Conservation (phyloP, 2,329 filamentous ascomycete genomes). For the Ophiostoma perfectum region DNA sequence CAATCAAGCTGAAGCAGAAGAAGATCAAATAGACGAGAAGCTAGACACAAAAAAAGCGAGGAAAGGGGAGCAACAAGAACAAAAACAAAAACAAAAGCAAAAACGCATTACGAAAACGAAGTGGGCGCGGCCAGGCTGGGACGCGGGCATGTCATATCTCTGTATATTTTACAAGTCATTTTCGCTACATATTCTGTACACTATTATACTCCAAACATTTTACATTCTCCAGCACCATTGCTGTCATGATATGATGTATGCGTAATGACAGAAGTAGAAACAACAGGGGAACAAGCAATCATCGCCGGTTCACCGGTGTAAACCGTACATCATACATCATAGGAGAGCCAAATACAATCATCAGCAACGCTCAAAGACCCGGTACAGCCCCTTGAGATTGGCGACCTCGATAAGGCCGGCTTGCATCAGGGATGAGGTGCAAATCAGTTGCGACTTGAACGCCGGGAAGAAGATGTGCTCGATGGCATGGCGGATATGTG, state of each 20-base stretch:
- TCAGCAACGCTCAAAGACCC: constrained; percentile 89
- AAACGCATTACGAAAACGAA: constrained; percentile 4
- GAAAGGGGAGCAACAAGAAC: background rate
- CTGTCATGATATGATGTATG: no score
- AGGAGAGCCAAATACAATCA: background rate
- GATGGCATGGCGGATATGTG: constrained; percentile 66
- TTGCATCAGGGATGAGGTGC: constrained; percentile 69
- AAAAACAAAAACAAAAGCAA: constrained; percentile 15
- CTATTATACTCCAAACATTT: constrained; percentile 8
- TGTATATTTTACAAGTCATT: constrained; percentile 7
- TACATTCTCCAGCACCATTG: no score
- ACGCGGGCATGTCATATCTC: background rate
- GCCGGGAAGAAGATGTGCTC: constrained; percentile 89
- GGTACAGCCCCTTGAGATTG: constrained; percentile 84
- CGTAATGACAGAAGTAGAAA: background rate
- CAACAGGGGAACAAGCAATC: background rate
- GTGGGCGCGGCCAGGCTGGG: background rate
- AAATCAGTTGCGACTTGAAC: constrained; percentile 75
- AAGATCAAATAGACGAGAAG: constrained; percentile 68
- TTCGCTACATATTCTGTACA: constrained; percentile 12
- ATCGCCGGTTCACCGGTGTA: no score
- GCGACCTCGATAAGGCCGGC: constrained; percentile 78
- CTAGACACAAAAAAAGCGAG: background rate
- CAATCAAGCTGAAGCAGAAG: constrained; percentile 97
- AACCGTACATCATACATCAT: background rate